phyloP scores from a whole-genome alignment of 805 yeast genomes.

The Deakozyma indianensis region DNA sequence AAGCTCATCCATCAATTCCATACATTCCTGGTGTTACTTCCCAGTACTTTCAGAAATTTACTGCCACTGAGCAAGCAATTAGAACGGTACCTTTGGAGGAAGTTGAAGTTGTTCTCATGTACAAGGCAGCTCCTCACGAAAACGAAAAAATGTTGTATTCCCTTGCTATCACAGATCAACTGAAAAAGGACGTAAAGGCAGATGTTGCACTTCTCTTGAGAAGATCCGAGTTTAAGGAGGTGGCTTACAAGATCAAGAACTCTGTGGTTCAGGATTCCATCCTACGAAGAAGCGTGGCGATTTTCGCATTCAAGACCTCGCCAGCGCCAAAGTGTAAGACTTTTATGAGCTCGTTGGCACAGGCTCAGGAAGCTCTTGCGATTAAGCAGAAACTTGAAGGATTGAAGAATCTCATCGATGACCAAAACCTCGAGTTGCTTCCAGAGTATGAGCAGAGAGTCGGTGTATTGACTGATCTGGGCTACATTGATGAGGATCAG shows the following conservation, averaged over 20 bases:
- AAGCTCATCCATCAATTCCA: neutral
- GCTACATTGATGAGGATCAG: constrained; percentile 59
- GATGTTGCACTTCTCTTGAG: neutral
- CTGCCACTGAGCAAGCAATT: neutral
- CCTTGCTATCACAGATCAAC: neutral
- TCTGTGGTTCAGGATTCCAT: neutral
- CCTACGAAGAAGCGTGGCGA: neutral
- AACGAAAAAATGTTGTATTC: neutral
- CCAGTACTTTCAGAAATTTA: neutral
- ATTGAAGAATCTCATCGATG: constrained; percentile 42
- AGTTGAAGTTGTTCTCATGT: neutral
- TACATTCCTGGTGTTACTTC: neutral
- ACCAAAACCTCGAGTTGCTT: constrained; percentile 74
- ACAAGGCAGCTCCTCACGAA: neutral
- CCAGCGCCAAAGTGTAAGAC: neutral
- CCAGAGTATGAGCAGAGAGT: constrained; percentile 92
- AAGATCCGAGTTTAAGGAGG: neutral
- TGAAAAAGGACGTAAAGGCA: neutral
- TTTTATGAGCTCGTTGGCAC: neutral
- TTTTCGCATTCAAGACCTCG: neutral
- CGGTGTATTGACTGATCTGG: constrained; percentile 61
- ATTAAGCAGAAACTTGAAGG: neutral
- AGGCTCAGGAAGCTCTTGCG: neutral
- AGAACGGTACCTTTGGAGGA: neutral
- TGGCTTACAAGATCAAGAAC: neutral